Evolutionary conservation across 768 basidiomycete species (phyloP), one percentile per base, ranked within the genome.

Genomic region (Suillus subalutaceus): DNA sequence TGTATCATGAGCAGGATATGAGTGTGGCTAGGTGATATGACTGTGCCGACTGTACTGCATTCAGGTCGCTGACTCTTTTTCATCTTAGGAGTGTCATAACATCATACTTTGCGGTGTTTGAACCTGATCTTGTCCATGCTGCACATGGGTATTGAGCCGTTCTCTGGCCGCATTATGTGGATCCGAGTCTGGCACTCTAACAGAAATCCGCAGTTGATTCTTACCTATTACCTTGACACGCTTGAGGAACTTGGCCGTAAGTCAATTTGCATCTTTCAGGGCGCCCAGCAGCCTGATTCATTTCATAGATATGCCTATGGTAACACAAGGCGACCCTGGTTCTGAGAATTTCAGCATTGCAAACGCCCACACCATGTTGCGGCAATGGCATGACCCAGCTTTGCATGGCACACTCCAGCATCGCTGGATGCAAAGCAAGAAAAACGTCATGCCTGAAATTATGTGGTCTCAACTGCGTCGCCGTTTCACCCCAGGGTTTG

Each of bases 391-490:
- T n/a, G n/a, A n/a, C n/a, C n/a, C n/a, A n/a, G n/a, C n/a, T n/a
- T n/a, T n/a, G n/a, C n/a, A n/a, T n/a, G n/a, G n/a, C n/a, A n/a
- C n/a, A n/a, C n/a, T n/a, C n/a, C n/a, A n/a, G n/a, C n/a, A n/a
- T n/a, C n/a, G n/a, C n/a, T n/a, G n/a, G n/a, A n/a, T n/a, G n/a
- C n/a, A n/a, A n/a, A n/a, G n/a, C n/a, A n/a, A n/a, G n/a, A n/a
- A n/a, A n/a, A n/a, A n/a, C n/a, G n/a, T n/a, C 13, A 40, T 7
- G 38, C 38, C 10, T 1, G 40, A 41, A 15, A 79, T 78, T 0
- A 67, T 66, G 0, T 86, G 85, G 85, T 79, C 80, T 12, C 61
- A 65, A 5, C 60, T 82, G 2, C 68, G 75, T 0, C 63, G 68
- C 0, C 35, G 69, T 0, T 84, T 76, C 59, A 63, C 77, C 0